Percentiles rank a stretch among this genome's conserved stretches.
phyloP scores from a whole-genome alignment of 1,284 basidiomycete species.

The Tilletia horrida region DNA sequence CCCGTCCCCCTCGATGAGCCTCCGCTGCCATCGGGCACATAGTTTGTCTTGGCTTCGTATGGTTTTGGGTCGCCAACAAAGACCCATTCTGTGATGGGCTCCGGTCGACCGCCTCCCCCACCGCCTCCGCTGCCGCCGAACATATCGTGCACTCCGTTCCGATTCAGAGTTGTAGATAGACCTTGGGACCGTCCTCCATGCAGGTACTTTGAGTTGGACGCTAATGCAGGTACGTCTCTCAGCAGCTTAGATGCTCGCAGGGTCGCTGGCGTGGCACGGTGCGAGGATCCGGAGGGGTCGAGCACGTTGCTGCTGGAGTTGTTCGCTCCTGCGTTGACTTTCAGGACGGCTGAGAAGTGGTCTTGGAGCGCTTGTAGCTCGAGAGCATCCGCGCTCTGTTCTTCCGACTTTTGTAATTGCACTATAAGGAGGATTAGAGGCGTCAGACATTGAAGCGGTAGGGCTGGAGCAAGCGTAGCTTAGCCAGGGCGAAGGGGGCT shows the following conservation, averaged over 20 bases:
- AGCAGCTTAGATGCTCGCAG: slow-evolving; percentile 32
- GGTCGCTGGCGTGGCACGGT: background rate
- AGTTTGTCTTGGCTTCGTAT: slow-evolving; percentile 34
- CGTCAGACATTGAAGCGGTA: too few relatives aligned
- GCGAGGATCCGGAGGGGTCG: background rate
- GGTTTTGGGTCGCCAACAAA: slow-evolving; percentile 26
- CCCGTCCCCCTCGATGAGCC: too few relatives aligned
- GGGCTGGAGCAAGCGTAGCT: too few relatives aligned
- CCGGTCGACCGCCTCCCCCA: background rate
- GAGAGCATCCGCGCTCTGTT: slow-evolving; percentile 32
- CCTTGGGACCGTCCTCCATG: background rate
- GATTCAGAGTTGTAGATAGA: too few relatives aligned
- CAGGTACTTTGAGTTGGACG: slow-evolving; percentile 20
- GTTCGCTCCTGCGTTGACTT: background rate
- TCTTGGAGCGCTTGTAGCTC: slow-evolving; percentile 16
- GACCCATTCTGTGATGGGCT: slow-evolving; percentile 1
- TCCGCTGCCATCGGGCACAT: slow-evolving; percentile 22
- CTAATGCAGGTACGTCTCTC: slow-evolving; percentile 35
- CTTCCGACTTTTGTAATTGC: slow-evolving; percentile 30
- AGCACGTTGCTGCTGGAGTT: background rate
- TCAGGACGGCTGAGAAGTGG: slow-evolving; percentile 8
- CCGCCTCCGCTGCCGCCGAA: background rate
- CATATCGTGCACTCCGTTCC: background rate
- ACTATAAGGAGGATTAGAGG: background rate
- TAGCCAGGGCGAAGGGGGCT: too few relatives aligned